These are phyloP conservation scores for Dovyalis caffra DNA, from an alignment of 345 rosid species.

Conservation along the genomic window DNA sequence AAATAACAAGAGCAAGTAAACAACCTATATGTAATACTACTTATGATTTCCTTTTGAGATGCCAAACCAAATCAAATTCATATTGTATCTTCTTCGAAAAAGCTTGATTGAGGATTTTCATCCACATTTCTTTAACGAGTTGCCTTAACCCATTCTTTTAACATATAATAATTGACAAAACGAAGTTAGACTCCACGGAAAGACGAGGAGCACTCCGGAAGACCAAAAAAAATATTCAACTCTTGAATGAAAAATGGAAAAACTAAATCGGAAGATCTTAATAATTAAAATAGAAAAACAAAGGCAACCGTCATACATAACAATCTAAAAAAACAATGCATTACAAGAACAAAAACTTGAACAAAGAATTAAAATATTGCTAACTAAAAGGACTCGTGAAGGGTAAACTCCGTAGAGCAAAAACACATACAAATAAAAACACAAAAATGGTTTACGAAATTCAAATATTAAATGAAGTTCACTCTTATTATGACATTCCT, in stretches of 20 bases:
- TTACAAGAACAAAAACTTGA: no score
- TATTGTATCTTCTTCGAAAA: conserved; percentile 60
- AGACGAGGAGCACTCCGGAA: not conserved
- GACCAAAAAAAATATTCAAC: not conserved
- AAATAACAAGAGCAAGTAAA: not conserved
- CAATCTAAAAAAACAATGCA: not conserved
- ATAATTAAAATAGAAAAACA: not conserved
- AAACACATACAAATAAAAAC: not conserved
- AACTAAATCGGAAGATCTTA: not conserved
- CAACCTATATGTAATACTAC: conserved; percentile 29
- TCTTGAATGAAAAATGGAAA: not conserved
- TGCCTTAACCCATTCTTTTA: not conserved
- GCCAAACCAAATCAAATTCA: conserved; percentile 76
- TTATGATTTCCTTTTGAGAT: conserved; percentile 64
- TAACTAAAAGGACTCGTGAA: not conserved
- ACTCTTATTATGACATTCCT: not conserved
- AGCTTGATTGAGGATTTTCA: conserved; percentile 35
- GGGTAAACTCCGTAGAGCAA: not conserved
- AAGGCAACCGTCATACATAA: not conserved
- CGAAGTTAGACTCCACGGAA: not conserved
- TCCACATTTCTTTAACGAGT: conserved; percentile 46
- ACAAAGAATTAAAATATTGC: not conserved
- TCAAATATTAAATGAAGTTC: no score
- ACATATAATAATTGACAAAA: not conserved
- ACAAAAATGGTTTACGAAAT: no score